These are phyloP conservation scores for Kazachstania sp. DNA, from an alignment of 1,139 yeast genomes.

Conservation along the genomic window DNA sequence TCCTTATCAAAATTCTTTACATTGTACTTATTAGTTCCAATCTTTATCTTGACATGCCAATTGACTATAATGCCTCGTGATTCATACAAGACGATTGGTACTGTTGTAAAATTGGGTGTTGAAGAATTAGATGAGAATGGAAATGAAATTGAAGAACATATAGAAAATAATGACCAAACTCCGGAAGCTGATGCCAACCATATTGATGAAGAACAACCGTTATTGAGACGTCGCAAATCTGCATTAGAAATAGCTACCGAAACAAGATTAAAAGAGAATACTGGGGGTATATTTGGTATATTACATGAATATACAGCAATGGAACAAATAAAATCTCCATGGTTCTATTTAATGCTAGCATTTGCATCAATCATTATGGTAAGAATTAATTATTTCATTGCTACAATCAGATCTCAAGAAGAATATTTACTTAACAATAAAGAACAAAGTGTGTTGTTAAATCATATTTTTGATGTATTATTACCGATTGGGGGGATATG, in stretches of 20 bases:
- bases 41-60: conserved; percentile 66
- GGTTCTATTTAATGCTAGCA: conserved; percentile 70
- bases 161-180: conserved; percentile 20
- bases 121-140: conserved; percentile 58
- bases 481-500: conserved; percentile 80
- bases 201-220: conserved; percentile 9
- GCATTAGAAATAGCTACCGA: conserved; percentile 58
- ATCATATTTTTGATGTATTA: conserved; percentile 73
- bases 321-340: conserved; percentile 61
- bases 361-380: conserved; percentile 85
- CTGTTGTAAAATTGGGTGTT: conserved; percentile 57
- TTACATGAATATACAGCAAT: conserved; percentile 58
- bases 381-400: conserved; percentile 83
- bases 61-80: conserved; percentile 67
- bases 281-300: conserved; percentile 80
- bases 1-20: conserved; percentile 52
- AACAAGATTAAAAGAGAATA: conserved; percentile 41
- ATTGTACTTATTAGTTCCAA: conserved; percentile 59
- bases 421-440: conserved; percentile 51
- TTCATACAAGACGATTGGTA: conserved; percentile 64
- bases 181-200: conserved; percentile 9
- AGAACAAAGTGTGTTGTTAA: conserved; percentile 48
- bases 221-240: conserved; percentile 34
- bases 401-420: conserved; percentile 77
- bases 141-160: conserved; percentile 23